phyloP scores from a whole-genome alignment of 768 basidiomycete genomes.

The Crepidotus variabilis region DNA sequence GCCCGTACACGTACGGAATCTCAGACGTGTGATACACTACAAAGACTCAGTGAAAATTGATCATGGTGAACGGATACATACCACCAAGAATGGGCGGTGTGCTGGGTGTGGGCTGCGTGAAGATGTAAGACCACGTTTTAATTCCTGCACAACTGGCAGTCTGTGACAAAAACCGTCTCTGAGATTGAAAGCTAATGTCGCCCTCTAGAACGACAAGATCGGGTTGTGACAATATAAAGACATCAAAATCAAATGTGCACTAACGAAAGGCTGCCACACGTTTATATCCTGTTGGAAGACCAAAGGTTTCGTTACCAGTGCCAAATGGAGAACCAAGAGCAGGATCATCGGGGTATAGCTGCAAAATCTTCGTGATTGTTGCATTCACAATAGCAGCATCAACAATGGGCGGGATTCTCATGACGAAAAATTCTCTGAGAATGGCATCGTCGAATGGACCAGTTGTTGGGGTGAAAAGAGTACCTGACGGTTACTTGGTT shows the following conservation, averaged over 20 bases:
- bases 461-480: background rate
- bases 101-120: conserved; percentile 33
- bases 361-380: conserved; percentile 22
- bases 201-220: conserved; percentile 19
- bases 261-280: too few species aligned
- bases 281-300: conserved; percentile 16
- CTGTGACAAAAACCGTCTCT: conserved; percentile 34
- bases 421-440: background rate
- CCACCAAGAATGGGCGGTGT: conserved; percentile 24
- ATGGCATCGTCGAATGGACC: background rate
- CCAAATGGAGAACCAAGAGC: conserved; percentile 41
- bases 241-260: too few species aligned
- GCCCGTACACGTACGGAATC: conserved; percentile 31
- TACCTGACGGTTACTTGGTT: background rate
- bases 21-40: conserved; percentile 16
- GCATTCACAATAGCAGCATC: conserved; percentile 15
- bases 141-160: conserved; percentile 34
- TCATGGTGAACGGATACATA: conserved; percentile 7
- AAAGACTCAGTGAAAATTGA: background rate
- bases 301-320: conserved; percentile 43
- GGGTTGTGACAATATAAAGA: background rate
- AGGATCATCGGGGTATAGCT: conserved; percentile 39
- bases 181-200: conserved; percentile 38
- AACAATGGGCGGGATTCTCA: conserved; percentile 25
- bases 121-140: conserved; percentile 38